Percentiles rank a stretch among this genome's conserved stretches.
Evolutionary conservation across 139 green algal species (phyloP).

Genomic region (Pedinophyceae sp.): DNA sequence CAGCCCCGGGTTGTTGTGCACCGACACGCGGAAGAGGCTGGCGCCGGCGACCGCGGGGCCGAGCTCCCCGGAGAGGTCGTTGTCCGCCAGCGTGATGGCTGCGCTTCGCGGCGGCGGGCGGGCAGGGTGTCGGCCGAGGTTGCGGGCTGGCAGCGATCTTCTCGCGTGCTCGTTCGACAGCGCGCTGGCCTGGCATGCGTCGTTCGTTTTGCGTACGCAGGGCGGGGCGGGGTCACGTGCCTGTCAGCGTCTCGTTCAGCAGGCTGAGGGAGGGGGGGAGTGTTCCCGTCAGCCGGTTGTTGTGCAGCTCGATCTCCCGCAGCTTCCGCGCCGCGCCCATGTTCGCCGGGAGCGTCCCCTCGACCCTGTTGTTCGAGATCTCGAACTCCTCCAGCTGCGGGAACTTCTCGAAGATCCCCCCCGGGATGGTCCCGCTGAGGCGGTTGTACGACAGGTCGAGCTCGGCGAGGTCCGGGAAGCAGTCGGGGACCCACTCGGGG

Average conservation of each 20-base stretch:
- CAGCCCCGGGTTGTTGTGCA: constrained; percentile 18
- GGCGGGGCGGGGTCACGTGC: no score
- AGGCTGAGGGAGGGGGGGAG: no score
- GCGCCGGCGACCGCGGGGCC: constrained; percentile 11
- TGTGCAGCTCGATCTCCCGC: constrained; percentile 17
- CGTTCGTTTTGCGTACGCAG: no score
- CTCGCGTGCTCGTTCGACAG: no score
- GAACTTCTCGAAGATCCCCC: constrained; percentile 7
- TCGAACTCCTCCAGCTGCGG: constrained; percentile 18
- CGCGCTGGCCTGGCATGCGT: no score
- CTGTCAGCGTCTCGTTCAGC: no score
- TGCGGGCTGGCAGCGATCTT: no score
- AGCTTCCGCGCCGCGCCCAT: constrained; percentile 7
- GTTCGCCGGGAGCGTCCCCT: constrained; percentile 13
- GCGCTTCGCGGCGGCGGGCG: no score
- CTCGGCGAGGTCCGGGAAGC: constrained; percentile 5
- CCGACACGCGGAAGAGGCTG: constrained; percentile 8
- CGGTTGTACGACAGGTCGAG: constrained; percentile 10
- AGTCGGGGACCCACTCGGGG: constrained; percentile 1
- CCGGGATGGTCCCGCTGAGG: constrained; percentile 1
- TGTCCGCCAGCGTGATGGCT: no score
- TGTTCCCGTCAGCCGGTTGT: no score
- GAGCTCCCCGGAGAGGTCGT: constrained; percentile 21
- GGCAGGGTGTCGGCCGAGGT: no score
- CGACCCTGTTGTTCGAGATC: constrained; percentile 16